phyloP scores from a whole-genome alignment of 768 basidiomycete genomes.

The Pleurotus ostreatus region DNA sequence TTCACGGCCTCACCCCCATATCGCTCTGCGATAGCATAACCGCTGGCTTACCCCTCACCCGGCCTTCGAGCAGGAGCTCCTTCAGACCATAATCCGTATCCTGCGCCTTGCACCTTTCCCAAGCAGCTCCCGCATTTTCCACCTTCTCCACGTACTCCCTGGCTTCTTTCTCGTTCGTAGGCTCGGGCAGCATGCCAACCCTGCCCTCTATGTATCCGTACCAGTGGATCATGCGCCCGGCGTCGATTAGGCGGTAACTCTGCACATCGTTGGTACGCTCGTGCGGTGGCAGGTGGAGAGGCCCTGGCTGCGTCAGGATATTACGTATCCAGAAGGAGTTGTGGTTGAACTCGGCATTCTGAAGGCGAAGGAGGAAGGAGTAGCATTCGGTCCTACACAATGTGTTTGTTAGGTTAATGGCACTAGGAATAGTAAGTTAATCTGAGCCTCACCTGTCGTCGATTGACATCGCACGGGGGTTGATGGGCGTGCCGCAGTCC shows the following conservation, averaged over 20 bases:
- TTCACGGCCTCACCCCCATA: no score
- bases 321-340: slow-evolving; percentile 39
- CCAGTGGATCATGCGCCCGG: slow-evolving; percentile 32
- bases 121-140: no score
- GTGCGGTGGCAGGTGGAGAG: slow-evolving; percentile 26
- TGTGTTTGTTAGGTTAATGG: no score
- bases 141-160: no score
- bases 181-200: neutral
- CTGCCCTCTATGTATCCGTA: neutral
- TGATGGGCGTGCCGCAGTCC: slow-evolving; percentile 37
- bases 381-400: slow-evolving; percentile 17
- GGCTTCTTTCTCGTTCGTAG: neutral
- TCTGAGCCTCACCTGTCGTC: slow-evolving; percentile 11
- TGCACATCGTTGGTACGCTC: slow-evolving; percentile 22
- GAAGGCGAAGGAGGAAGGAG: slow-evolving; percentile 37
- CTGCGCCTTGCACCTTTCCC: no score
- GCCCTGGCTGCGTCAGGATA: slow-evolving; percentile 39
- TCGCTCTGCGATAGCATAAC: no score
- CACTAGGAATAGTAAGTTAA: neutral
- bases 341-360: slow-evolving; percentile 33
- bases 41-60: no score
- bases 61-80: no score
- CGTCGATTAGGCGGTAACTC: slow-evolving; percentile 48
- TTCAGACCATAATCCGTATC: no score
- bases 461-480: slow-evolving; percentile 17